These are phyloP conservation scores for Trichoderma hamatum DNA, from an alignment of 2,329 filamentous ascomycete genomes.

Conservation along the genomic window DNA sequence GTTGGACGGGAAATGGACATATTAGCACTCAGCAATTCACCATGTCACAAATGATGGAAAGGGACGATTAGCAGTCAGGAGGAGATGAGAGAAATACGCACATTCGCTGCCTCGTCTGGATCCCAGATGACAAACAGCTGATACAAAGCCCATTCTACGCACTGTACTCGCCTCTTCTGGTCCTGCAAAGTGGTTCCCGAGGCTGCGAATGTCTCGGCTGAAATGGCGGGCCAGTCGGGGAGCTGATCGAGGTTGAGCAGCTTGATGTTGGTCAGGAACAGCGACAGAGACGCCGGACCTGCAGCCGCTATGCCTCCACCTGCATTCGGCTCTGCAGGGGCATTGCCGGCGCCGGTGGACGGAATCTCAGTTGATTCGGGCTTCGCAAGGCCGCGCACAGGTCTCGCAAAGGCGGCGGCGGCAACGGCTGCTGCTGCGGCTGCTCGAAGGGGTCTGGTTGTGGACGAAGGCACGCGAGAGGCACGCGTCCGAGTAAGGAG, in stretches of 20 bases:
- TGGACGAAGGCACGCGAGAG: conserved; percentile 25
- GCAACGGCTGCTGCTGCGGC: conserved; percentile 20
- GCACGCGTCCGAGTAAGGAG: conserved; percentile 27
- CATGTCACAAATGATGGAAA: not conserved
- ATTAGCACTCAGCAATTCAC: conserved; percentile 20
- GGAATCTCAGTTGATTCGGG: conserved; percentile 8
- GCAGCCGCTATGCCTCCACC: not conserved
- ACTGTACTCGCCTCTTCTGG: conserved; percentile 79
- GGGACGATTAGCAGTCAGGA: not conserved
- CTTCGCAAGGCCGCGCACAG: conserved; percentile 12
- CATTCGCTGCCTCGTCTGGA: conserved; percentile 71
- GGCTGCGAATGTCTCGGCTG: conserved; percentile 65
- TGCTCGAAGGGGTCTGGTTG: conserved; percentile 13
- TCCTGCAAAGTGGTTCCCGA: conserved; percentile 67
- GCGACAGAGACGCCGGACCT: conserved; percentile 35
- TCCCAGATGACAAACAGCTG: conserved; percentile 86
- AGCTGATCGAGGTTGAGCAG: conserved; percentile 77
- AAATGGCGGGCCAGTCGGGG: conserved; percentile 80
- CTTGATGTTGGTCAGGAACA: conserved; percentile 80
- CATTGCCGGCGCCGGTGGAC: not conserved
- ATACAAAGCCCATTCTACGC: conserved; percentile 89
- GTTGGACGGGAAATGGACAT: conserved; percentile 19
- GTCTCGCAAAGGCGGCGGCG: conserved; percentile 16
- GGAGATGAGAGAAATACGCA: conserved; percentile 44
- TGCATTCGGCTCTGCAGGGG: conserved; percentile 15